phyloP scores from a whole-genome alignment of 140 eudicot genomes.

The Senecio squalidus region DNA sequence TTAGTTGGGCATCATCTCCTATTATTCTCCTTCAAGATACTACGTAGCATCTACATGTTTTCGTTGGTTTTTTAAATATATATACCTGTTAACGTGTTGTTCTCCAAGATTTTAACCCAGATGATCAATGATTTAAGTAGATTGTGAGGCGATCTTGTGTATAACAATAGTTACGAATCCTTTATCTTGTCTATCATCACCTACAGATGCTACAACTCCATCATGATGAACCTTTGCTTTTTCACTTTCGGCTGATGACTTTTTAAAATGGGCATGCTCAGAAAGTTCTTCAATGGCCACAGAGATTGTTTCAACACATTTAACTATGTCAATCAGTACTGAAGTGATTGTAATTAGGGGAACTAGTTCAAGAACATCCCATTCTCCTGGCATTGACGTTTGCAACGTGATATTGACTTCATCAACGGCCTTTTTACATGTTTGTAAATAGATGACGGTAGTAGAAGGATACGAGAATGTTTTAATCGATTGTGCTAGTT shows the following conservation, averaged over 20 bases:
- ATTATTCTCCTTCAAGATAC: not conserved
- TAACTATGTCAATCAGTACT: constrained; percentile 45
- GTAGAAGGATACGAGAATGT: constrained; percentile 35
- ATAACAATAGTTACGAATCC: constrained; percentile 11
- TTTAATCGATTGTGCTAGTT: constrained; percentile 45
- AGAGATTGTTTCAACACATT: constrained; percentile 39
- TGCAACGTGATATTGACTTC: constrained; percentile 44
- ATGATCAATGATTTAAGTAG: not conserved
- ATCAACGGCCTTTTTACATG: constrained; percentile 37
- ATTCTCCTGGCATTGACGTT: constrained; percentile 29
- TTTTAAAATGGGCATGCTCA: constrained; percentile 40
- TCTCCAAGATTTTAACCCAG: not conserved
- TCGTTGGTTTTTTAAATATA: no score
- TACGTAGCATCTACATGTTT: not conserved
- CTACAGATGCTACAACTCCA: constrained; percentile 3
- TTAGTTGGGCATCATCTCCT: constrained; percentile 5
- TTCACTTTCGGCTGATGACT: not conserved
- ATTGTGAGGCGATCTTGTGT: constrained; percentile 4
- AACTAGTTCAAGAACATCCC: constrained; percentile 40
- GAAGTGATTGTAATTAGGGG: constrained; percentile 57
- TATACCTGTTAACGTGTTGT: not conserved
- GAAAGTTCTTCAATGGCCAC: constrained; percentile 59
- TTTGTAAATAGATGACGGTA: constrained; percentile 26
- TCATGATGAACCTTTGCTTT: constrained; percentile 9
- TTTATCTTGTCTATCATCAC: constrained; percentile 11